Conservation (phyloP, 1,284 basidiomycete species). For the Austropuccinia psidii region DNA sequence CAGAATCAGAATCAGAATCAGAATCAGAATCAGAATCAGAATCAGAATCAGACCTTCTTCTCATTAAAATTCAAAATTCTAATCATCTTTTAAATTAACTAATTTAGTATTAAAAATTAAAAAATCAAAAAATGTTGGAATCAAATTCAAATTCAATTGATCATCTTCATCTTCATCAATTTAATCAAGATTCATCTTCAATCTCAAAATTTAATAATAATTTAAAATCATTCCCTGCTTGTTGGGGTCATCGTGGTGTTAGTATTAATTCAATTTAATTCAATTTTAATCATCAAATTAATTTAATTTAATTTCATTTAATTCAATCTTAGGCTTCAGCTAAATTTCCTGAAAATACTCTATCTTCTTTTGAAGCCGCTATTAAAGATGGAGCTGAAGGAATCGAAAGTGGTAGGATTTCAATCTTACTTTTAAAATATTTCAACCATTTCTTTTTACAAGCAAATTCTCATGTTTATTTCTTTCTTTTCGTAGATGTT, state of each 20-base stretch:
- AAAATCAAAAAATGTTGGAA: no score
- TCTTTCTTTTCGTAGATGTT: conserved; percentile 60
- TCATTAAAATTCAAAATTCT: no score
- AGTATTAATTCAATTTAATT: conserved; percentile 46
- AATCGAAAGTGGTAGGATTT: conserved; percentile 65
- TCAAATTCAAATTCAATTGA: no score
- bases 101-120: no score
- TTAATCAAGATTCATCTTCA: no score
- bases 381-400: conserved; percentile 88
- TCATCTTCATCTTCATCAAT: no score
- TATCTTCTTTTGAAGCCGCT: conserved; percentile 83
- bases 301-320: conserved; percentile 37
- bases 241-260: conserved; percentile 92
- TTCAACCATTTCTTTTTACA: not conserved
- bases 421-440: not conserved
- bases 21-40: no score
- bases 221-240: conserved; percentile 62
- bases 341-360: conserved; percentile 76
- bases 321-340: conserved; percentile 62
- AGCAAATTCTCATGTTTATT: not conserved
- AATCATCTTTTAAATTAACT: no score
- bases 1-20: no score
- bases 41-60: no score
- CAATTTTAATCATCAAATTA: conserved; percentile 12
- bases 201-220: no score